Evolutionary conservation across 371 early-diverging fungal species (phyloP), one percentile per base, ranked within the genome.

Genomic region (Syncephalastrum sp.): DNA sequence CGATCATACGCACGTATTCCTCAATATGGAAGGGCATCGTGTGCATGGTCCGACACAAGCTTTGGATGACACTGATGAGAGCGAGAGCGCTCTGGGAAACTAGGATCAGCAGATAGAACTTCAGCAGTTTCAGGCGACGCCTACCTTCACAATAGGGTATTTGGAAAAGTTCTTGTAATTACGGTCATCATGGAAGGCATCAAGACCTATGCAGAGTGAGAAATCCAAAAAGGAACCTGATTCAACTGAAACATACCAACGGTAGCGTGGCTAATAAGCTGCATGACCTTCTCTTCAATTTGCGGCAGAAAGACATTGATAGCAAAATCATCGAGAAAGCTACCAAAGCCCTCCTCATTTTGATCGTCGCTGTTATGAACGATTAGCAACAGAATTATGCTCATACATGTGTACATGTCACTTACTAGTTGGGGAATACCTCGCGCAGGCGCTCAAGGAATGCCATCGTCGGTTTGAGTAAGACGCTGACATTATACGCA

Each of bases 251-350:
- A 50, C 64, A 48, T 70, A 85, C 90, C 90, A 48, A 78, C 80
- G 15, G 89, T 87, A 44, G 82, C 84, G 43, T 78, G 69, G 46
- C 84, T 82, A 48, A 89, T 85, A 46, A 87, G 80, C 25, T 82
- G 79, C 73, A 87, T 69, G 3, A 89, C 85, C 44, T 85, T 80
- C 48, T 87, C 84, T 59, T 91, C 89, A 56, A 90, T 83, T 51
- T 86, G 83, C 12, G 91, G 90, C 33, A 91, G 61, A 56, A 88
- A 92, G 14, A 87, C 84, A 64, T 83, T 86, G 50, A 86, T 64
- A 19, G 91, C 79, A 76, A 91, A 91, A 33, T 92, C 91, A 53
- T 92, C 87, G 54, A 92, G 65, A 71, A 90, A 92, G 29, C 72
- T 77, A n/a, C 75, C 74, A 62, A 90, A 89, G 13, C 71, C 81